Evolutionary conservation across 352 stramenopile genomes (phyloP), one percentile per base, ranked within the genome.

Genomic region (Phytophthora pinifolia): DNA sequence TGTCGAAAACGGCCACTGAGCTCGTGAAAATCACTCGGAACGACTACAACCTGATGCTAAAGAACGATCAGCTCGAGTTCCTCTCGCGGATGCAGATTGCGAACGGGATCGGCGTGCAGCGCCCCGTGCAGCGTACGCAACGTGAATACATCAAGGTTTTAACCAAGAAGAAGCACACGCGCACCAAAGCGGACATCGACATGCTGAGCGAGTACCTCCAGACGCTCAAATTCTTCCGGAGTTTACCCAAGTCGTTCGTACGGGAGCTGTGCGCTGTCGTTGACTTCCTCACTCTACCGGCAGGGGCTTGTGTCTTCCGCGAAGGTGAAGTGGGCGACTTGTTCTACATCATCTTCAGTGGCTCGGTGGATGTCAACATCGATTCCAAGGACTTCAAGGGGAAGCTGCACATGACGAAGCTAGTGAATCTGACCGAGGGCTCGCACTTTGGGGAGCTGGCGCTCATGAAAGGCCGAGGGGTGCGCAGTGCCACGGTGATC

Each of bases 331-430:
- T 88, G 9, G 81, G 81, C 10, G 79, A 89, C 39, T 53, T 77
- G 13, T 92, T 92, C 52, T 92, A 85, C 53, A 86, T 92, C 57
- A 79, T 92, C 18, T 83, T 89, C 43, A 83, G 65, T 4, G 81
- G 81, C 13, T 87, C 76, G 0, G 79, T 87, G 14, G 81, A 91
- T 29, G 70, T 91, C 15, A 81, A 86, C 35, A 80, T 88, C 15
- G 75, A 65, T 38, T 75, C 76, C 6, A 74, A 77, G 9, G 79
- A 88, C 39, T 59, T 72, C 1, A 74, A 69, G 9, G 76, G 76
- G 12, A 69, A 85, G 5, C 12, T 63, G 15, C 72, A 84, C 38
- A 72, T 78, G 46, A 89, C 71, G 9, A 89, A 92, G 49, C 64
- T 88, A 10, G 70, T 88, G n/a, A 87, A 85, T 25, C 56, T 92